Conservation (phyloP, 2,329 filamentous ascomycete genomes). For the Fusarium multiceps region DNA sequence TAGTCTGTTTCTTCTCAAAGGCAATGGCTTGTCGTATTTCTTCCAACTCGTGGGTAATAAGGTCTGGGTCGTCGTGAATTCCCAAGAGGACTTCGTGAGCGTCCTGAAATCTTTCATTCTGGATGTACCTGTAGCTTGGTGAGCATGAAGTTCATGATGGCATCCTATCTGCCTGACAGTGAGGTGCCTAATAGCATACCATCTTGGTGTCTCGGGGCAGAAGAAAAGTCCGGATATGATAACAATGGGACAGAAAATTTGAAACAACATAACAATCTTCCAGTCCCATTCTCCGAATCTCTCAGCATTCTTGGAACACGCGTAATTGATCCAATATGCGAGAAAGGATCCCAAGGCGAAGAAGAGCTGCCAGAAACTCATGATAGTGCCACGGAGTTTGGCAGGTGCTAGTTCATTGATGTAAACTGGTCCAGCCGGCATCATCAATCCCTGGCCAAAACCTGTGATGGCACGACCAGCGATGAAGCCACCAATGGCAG, state of each 20-base stretch:
- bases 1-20: slow-evolving; percentile 4
- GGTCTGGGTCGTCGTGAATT: not conserved
- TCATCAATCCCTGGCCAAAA: slow-evolving; percentile 74
- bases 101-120: slow-evolving; percentile 55
- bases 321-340: slow-evolving; percentile 67
- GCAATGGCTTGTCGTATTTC: slow-evolving; percentile 4
- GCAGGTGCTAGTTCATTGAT: slow-evolving; percentile 74
- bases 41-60: not conserved
- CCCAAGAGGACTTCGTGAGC: not conserved
- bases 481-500: slow-evolving; percentile 69
- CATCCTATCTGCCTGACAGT: slow-evolving; percentile 65
- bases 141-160: slow-evolving; percentile 54
- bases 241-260: slow-evolving; percentile 71
- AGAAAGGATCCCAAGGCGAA: slow-evolving; percentile 69
- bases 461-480: slow-evolving; percentile 75
- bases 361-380: slow-evolving; percentile 74
- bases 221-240: slow-evolving; percentile 72
- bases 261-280: slow-evolving; percentile 77
- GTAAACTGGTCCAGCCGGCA: slow-evolving; percentile 75
- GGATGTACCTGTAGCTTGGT: slow-evolving; percentile 9
- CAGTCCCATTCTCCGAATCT: slow-evolving; percentile 76
- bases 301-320: slow-evolving; percentile 63
- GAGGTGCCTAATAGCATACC: slow-evolving; percentile 68
- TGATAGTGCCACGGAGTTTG: slow-evolving; percentile 71
- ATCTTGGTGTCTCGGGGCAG: slow-evolving; percentile 74